Evolutionary conservation across 345 rosid genomes (phyloP).

Genomic region (Gossypium stocksii): DNA sequence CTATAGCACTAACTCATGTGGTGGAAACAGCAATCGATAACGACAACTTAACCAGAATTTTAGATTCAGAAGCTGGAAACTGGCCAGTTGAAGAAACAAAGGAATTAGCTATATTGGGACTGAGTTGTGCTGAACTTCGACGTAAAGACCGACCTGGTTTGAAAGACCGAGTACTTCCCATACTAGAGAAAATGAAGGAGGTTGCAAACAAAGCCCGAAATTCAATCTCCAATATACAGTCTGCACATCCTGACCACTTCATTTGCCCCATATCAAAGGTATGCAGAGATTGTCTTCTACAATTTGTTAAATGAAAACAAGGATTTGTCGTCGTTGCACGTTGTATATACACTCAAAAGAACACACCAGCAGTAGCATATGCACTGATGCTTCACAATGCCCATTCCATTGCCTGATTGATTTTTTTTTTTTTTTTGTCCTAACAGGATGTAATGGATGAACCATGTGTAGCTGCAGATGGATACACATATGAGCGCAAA

Average conservation of each 20-base stretch:
- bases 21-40: constrained; percentile 60
- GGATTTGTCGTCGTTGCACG: neutral
- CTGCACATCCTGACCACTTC: constrained; percentile 56
- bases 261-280: constrained; percentile 83
- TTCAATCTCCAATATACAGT: constrained; percentile 11
- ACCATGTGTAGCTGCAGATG: constrained; percentile 87
- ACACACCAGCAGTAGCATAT: neutral
- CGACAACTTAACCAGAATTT: constrained; percentile 35
- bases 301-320: neutral
- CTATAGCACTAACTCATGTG: constrained; percentile 55
- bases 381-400: neutral
- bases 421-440: neutral
- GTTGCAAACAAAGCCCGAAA: constrained; percentile 41
- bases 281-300: neutral
- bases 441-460: constrained; percentile 71
- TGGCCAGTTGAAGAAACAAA: constrained; percentile 78
- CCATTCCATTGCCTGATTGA: neutral
- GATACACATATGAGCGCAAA: constrained; percentile 68
- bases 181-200: constrained; percentile 52
- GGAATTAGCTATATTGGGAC: constrained; percentile 61
- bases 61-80: constrained; percentile 65
- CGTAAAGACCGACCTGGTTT: constrained; percentile 71
- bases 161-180: constrained; percentile 58
- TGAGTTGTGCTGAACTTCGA: constrained; percentile 71
- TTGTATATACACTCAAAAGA: neutral